Percentiles rank a stretch among this genome's conserved stretches.
Conservation (phyloP, 805 yeast species). For the Metschnikowia baotianmanensis region DNA sequence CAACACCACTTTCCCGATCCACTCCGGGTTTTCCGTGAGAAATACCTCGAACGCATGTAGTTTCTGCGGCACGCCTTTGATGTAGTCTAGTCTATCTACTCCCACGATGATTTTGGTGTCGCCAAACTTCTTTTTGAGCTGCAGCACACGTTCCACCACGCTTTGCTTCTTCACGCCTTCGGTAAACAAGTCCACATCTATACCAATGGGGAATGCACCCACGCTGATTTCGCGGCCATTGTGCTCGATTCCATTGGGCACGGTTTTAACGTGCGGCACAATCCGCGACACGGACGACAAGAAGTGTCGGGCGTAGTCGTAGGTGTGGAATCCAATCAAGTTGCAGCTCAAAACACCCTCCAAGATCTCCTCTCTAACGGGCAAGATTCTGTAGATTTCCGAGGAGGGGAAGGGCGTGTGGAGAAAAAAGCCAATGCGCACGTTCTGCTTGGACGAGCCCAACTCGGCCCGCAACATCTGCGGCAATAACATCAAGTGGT, state of each 20-base stretch:
- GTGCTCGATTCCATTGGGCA: slow-evolving; percentile 87
- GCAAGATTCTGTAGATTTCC: slow-evolving; percentile 92
- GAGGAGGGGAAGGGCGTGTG: slow-evolving; percentile 98
- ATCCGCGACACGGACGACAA: slow-evolving; percentile 84
- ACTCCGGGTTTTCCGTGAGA: slow-evolving; percentile 89
- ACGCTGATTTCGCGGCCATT: slow-evolving; percentile 74
- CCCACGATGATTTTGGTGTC: slow-evolving; percentile 90
- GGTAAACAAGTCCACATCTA: slow-evolving; percentile 87
- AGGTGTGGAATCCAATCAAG: slow-evolving; percentile 97
- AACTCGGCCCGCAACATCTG: slow-evolving; percentile 73
- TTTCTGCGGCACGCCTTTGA: slow-evolving; percentile 97
- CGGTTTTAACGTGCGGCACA: slow-evolving; percentile 66
- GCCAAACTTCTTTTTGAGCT: slow-evolving; percentile 60
- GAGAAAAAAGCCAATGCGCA: slow-evolving; percentile 86
- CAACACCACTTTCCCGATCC: slow-evolving; percentile 95
- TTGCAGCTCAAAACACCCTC: slow-evolving; percentile 93
- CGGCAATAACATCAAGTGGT: slow-evolving; percentile 93
- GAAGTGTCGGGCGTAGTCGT: slow-evolving; percentile 96
- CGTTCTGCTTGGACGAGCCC: slow-evolving; percentile 46
- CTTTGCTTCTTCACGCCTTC: slow-evolving; percentile 65
- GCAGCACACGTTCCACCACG: slow-evolving; percentile 65
- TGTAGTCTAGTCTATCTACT: slow-evolving; percentile 93
- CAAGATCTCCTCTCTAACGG: slow-evolving; percentile 89
- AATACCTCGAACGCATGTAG: slow-evolving; percentile 95
- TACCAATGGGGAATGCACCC: slow-evolving; percentile 99